These are phyloP conservation scores for Karstenula rhodostoma DNA, from an alignment of 2,329 filamentous ascomycete species.

Conservation along the genomic window DNA sequence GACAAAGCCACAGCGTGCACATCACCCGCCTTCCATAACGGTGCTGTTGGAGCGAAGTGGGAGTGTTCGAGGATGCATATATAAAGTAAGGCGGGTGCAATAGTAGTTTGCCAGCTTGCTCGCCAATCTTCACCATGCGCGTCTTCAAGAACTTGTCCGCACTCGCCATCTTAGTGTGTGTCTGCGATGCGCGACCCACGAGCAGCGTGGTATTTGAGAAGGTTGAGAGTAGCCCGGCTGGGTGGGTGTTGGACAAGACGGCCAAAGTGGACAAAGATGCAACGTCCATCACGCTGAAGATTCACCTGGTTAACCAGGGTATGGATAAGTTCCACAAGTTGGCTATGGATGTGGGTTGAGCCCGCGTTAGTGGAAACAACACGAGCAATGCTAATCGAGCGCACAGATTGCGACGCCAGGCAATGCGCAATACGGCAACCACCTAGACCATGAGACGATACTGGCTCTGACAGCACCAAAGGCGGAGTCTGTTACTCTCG, in stretches of 20 bases:
- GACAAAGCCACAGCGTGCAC: background rate
- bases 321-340: constrained; percentile 30
- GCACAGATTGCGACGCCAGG: constrained; percentile 58
- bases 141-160: constrained; percentile 9
- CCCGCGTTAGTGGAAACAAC: background rate
- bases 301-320: constrained; percentile 30
- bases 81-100: background rate
- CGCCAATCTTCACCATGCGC: constrained; percentile 14
- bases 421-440: constrained; percentile 60
- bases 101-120: background rate
- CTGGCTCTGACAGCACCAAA: constrained; percentile 60
- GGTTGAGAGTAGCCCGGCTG: constrained; percentile 20
- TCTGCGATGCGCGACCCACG: constrained; percentile 24
- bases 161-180: constrained; percentile 11
- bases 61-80: background rate
- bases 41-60: background rate
- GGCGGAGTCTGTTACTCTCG: constrained; percentile 57
- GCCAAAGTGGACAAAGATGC: constrained; percentile 25
- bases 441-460: constrained; percentile 58
- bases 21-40: constrained; percentile 3
- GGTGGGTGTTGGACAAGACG: constrained; percentile 25
- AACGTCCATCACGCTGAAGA: constrained; percentile 26
- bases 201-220: constrained; percentile 26
- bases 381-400: constrained; percentile 1
- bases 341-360: constrained; percentile 26